A percentile compares a stretch with the other conserved stretches of the same genome.
phyloP scores from a whole-genome alignment of 2,329 filamentous ascomycete genomes.

The Aspergillus texensis region DNA sequence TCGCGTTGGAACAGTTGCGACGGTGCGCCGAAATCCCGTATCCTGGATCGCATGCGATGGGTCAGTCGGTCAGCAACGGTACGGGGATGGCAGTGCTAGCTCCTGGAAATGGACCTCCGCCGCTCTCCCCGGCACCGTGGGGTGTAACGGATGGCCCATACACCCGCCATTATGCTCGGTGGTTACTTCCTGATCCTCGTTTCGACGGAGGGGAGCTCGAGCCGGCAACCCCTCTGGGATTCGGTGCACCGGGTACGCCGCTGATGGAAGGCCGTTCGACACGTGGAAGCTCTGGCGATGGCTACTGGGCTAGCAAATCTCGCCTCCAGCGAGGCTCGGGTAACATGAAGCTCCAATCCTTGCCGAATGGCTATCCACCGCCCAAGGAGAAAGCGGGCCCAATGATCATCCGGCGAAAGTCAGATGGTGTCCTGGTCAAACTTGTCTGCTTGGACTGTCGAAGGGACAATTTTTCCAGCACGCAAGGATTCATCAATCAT shows the following conservation, averaged over 20 bases:
- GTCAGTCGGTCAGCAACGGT: constrained; percentile 69
- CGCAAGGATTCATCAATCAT: constrained; percentile 99
- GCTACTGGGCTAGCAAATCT: constrained; percentile 55
- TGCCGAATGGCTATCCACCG: constrained; percentile 70
- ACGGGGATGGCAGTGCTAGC: constrained; percentile 70
- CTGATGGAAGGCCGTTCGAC: constrained; percentile 74
- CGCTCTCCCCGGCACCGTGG: constrained; percentile 82
- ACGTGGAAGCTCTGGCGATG: constrained; percentile 71
- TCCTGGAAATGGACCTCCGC: constrained; percentile 64
- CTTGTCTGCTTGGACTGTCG: constrained; percentile 87
- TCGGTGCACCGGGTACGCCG: constrained; percentile 41
- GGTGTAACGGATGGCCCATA: constrained; percentile 92
- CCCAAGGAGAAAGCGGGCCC: constrained; percentile 82
- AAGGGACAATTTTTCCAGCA: constrained; percentile 90
- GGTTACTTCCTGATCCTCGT: constrained; percentile 84
- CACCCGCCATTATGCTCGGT: constrained; percentile 90
- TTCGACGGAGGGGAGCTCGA: constrained; percentile 69
- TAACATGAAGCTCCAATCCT: constrained; percentile 67
- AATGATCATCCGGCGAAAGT: constrained; percentile 79
- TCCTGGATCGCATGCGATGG: constrained; percentile 65
- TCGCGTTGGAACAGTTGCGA: constrained; percentile 89
- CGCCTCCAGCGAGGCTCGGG: constrained; percentile 61
- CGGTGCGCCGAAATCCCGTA: constrained; percentile 92
- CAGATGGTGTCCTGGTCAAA: constrained; percentile 83
- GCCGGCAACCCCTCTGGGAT: constrained; percentile 23